Evolutionary conservation across 2,329 filamentous ascomycete genomes (phyloP), one percentile per base, ranked within the genome.

Genomic region (Cladosporium sp.): DNA sequence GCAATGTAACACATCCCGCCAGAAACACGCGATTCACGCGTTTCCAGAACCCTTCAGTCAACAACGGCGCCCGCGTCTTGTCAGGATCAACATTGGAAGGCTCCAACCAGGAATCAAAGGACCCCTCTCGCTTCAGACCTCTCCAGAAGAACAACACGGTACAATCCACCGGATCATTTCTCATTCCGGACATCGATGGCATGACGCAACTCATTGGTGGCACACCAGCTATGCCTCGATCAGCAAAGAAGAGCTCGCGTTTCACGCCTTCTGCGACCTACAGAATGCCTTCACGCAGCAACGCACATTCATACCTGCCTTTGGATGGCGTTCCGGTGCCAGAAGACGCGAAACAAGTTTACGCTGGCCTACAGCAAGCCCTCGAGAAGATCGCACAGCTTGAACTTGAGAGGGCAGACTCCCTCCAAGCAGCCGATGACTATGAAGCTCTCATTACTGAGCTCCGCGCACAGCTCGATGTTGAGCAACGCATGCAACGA

Each of bases 361-460:
- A 84, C 65, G 77, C 82, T n/a, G 83, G 83, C 11, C 73, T 87
- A 15, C 78, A 84, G 55, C 72, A 83, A 17, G 71, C 86, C 11
- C 79, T 85, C 63, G 82, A 84, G 42, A 83, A 82, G 66, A 78
- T 86, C 40, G 73, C 78, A 0, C 75, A 81, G 51, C 74, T 87
- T 49, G 83, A 87, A 65, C 72, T 75, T 55, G 80, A 82, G 61
- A 83, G 83, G 58, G 77, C 76, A 6, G 80, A 83, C 42, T 69
- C 78, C 17, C 78, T 82, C 61, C 80, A 84, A 63, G 76, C 77
- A 22, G 61, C 63, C 11, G 68, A 88, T 67, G 70, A 76, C 7
- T 83, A 85, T 60, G 84, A 90, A 60, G 84, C 89, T 61, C 81
- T 84, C 55, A 82, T 82, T 54, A 77, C 83, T 9, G 71, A 78